Conservation (phyloP, 2,329 filamentous ascomycete species). For the Cladophialophora psammophila region DNA sequence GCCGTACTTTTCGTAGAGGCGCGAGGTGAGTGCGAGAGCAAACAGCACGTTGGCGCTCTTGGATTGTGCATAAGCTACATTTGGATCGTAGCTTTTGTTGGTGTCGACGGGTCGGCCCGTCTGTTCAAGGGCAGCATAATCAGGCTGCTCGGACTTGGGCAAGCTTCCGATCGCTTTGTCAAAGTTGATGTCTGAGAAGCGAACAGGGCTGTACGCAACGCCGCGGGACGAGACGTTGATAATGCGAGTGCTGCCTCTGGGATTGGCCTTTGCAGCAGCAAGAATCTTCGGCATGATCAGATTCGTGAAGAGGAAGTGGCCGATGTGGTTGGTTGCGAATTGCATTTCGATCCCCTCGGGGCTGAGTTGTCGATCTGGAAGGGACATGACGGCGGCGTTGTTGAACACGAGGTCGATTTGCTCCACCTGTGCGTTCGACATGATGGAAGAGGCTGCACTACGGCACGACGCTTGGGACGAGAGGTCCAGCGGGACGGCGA, state of each 20-base stretch:
- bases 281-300: slow-evolving; percentile 48
- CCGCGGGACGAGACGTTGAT: slow-evolving; percentile 43
- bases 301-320: slow-evolving; percentile 52
- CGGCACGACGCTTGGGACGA: slow-evolving; percentile 45
- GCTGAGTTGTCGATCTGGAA: slow-evolving; percentile 37
- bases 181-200: slow-evolving; percentile 48
- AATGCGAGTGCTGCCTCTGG: slow-evolving; percentile 37
- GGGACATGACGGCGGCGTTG: slow-evolving; percentile 52
- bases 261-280: slow-evolving; percentile 39
- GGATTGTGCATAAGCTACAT: slow-evolving; percentile 53
- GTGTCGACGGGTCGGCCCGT: slow-evolving; percentile 10
- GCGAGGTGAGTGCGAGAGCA: slow-evolving; percentile 47
- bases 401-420: slow-evolving; percentile 52
- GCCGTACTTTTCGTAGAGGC: slow-evolving; percentile 41
- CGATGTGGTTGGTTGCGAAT: slow-evolving; percentile 51
- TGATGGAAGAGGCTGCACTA: slow-evolving; percentile 45
- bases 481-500: slow-evolving; percentile 47
- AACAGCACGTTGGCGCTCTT: slow-evolving; percentile 60
- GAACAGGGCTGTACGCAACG: slow-evolving; percentile 27
- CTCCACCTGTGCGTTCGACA: slow-evolving; percentile 34
- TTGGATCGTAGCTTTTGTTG: slow-evolving; percentile 44
- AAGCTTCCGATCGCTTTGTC: slow-evolving; percentile 38
- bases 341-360: slow-evolving; percentile 50
- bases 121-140: slow-evolving; percentile 1
- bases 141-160: slow-evolving; percentile 32